phyloP scores from a whole-genome alignment of 208 protist species.

The Angomonas deanei region DNA sequence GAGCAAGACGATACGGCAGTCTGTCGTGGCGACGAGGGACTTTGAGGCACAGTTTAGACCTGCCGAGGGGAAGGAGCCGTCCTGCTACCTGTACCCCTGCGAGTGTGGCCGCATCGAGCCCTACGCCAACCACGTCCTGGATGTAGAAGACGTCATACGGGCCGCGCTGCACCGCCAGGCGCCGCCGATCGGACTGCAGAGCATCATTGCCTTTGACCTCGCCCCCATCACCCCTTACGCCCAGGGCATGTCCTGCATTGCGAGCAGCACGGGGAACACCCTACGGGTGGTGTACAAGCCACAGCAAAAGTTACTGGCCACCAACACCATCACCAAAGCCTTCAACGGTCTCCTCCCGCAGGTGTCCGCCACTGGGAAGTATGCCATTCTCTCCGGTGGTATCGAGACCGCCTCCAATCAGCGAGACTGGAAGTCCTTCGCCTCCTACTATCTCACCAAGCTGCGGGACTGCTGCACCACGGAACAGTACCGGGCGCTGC shows the following conservation, averaged over 20 bases:
- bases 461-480: conserved; percentile 42
- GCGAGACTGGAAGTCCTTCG: conserved; percentile 85
- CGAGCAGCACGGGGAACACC: conserved; percentile 79
- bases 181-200: conserved; percentile 57
- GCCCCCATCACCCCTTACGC: conserved; percentile 64
- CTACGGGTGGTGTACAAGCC: conserved; percentile 68
- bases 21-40: conserved; percentile 43
- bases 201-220: conserved; percentile 75
- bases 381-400: conserved; percentile 67
- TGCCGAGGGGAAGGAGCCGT: conserved; percentile 11
- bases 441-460: conserved; percentile 65
- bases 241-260: conserved; percentile 58
- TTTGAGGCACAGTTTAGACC: conserved; percentile 65
- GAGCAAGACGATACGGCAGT: conserved; percentile 49
- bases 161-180: conserved; percentile 48
- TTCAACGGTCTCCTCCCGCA: conserved; percentile 67
- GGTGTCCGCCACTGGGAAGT: conserved; percentile 51
- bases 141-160: conserved; percentile 63
- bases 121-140: conserved; percentile 49
- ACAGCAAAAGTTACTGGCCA: conserved; percentile 60
- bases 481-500: conserved; percentile 19
- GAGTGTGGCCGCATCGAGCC: conserved; percentile 60
- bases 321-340: conserved; percentile 48
- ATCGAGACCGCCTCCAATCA: conserved; percentile 64
- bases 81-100: conserved; percentile 56